Conservation (phyloP, 2,329 filamentous ascomycete species). For the Cercospora beticola region DNA sequence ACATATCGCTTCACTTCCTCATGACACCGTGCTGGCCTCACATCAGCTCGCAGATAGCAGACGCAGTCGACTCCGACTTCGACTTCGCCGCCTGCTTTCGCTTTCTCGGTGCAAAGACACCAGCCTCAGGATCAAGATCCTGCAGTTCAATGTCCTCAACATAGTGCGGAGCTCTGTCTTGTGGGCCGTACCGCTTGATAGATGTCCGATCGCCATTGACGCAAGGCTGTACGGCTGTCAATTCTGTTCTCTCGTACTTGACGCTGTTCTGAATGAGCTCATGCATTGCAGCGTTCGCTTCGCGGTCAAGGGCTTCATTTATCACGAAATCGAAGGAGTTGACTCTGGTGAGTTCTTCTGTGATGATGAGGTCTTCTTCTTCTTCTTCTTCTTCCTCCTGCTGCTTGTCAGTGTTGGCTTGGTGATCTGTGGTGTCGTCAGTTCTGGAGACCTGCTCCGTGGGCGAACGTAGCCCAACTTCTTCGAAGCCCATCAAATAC, state of each 20-base stretch:
- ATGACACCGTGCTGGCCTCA: not conserved
- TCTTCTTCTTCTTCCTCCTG: not conserved
- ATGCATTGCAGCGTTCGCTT: slow-evolving; percentile 7
- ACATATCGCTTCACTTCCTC: not conserved
- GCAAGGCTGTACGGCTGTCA: not conserved
- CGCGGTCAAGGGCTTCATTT: slow-evolving; percentile 5
- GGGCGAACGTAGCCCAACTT: slow-evolving; percentile 1
- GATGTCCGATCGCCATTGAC: not conserved
- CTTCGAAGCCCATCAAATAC: slow-evolving; percentile 17
- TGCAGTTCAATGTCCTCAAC: not conserved
- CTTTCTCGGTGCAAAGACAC: not conserved
- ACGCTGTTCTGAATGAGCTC: slow-evolving; percentile 7
- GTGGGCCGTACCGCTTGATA: not conserved
- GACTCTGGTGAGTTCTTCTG: not conserved
- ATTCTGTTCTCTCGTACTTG: not conserved
- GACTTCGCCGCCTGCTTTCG: not conserved
- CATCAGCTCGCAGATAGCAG: not conserved
- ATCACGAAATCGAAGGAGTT: slow-evolving; percentile 20
- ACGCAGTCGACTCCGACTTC: not conserved
- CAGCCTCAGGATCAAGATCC: not conserved
- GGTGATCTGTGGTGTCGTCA: not conserved
- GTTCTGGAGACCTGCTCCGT: not conserved
- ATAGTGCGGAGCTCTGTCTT: not conserved
- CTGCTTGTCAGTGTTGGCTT: not conserved
- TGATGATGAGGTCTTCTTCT: slow-evolving; percentile 11